phyloP scores from a whole-genome alignment of 164 flowering plant genomes.

The Kalanchoe fedtschenkoi region DNA sequence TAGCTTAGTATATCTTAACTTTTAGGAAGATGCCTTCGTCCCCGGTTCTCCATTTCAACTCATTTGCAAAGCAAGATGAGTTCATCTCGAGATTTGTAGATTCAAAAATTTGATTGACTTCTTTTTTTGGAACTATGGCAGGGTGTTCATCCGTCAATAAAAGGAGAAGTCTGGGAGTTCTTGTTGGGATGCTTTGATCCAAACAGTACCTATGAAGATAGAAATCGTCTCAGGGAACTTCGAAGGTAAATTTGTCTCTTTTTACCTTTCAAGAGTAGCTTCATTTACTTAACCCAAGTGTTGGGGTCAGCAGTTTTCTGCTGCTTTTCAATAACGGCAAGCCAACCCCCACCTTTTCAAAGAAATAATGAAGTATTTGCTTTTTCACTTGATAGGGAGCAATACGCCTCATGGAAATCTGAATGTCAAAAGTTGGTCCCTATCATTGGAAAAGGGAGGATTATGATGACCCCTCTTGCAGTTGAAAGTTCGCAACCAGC shows the following conservation, averaged over 20 bases:
- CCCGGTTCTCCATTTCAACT: neutral
- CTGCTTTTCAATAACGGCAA: neutral
- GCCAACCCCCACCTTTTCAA: too few species aligned
- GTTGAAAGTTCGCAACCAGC: constrained; percentile 57
- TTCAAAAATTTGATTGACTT: neutral
- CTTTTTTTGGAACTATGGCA: constrained; percentile 17
- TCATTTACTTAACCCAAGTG: too few species aligned
- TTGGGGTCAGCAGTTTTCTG: too few species aligned
- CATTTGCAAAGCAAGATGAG: neutral
- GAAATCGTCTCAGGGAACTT: constrained; percentile 46
- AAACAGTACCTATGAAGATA: constrained; percentile 59
- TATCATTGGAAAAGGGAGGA: constrained; percentile 61
- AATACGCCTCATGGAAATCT: constrained; percentile 55
- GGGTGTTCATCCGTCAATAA: constrained; percentile 90
- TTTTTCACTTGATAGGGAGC: constrained; percentile 35
- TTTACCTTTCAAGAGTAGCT: neutral
- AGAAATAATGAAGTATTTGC: too few species aligned
- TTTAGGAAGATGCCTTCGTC: neutral
- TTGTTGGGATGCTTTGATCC: constrained; percentile 88
- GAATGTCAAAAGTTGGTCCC: constrained; percentile 70
- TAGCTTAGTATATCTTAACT: neutral
- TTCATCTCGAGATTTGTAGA: neutral
- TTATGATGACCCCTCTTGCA: constrained; percentile 47
- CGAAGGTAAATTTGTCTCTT: constrained; percentile 54
- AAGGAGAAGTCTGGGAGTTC: constrained; percentile 87